Base-by-base conservation (phyloP, 345 rosid genomes). In the Salix suchowensis region DNA sequence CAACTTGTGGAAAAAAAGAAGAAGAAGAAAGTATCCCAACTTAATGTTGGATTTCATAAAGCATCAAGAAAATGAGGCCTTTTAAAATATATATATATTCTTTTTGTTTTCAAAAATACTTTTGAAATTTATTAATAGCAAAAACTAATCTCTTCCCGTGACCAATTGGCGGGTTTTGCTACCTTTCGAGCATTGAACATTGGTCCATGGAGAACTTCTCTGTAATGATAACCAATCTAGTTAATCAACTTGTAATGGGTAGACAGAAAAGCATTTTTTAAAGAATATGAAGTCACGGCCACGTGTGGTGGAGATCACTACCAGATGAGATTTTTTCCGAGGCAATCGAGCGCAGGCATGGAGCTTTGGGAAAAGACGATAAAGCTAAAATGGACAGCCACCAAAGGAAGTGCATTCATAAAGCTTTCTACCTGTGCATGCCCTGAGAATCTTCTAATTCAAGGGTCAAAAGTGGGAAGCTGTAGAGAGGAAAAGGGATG, bases 401-500 rank as follows among this genome's bases (percentile, higher is more conserved):
- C 44, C 48, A 66, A 48, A 64, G 58, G 30, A 79, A 52, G 71
- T 65, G 73, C 61, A 18, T 18, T 19, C 10, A 7, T 36, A 75
- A 46, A 18, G 70, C 65, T 46, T 34, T 62, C 15, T 26, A 1
- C 15, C 6, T 24, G 54, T 7, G 14, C 11, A 34, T 40, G 24
- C 16, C 18, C 37, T 13, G 76, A 67, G 79, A 83, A 78, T 72
- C 86, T 83, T 80, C 80, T 40, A 9, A 26, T 36, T 36, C 11
- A 0, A 77, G 60, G 21, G 79, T 66, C 81, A 78, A 71, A 66
- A 78, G 73, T 42, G 70, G 73, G 71, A 36, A 36, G 70, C 6
- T 50, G 12, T 0, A 1, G 32, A 32, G 37, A 40, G 40, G 39
- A 79, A 64, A 65, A 61, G 36, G 58, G 8, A 5, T 1, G 52